Evolutionary conservation across 495 filamentous ascomycete species (phyloP).

Genomic region (Penicillium parvum): DNA sequence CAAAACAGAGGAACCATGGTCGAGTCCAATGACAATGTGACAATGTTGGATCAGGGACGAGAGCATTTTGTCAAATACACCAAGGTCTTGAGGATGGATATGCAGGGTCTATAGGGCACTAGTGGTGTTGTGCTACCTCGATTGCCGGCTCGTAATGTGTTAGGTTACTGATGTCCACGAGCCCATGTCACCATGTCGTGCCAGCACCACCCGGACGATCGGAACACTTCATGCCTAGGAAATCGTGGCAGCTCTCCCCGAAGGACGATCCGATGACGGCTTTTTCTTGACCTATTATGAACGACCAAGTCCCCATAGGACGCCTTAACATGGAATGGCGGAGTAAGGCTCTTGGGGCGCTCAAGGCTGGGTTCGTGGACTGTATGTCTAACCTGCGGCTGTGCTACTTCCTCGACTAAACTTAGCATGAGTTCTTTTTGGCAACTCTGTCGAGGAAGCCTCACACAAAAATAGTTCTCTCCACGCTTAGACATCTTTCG

Average conservation of each 20-base stretch:
- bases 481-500: not conserved
- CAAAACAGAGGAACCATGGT: not conserved
- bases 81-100: too few species aligned
- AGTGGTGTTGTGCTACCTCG: not conserved
- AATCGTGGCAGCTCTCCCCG: not conserved
- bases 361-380: too few species aligned
- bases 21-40: too few species aligned
- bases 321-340: constrained; percentile 6
- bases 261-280: not conserved
- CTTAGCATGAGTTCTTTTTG: too few species aligned
- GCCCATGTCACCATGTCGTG: not conserved
- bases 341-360: too few species aligned
- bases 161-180: not conserved
- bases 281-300: not conserved
- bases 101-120: not conserved
- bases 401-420: too few species aligned
- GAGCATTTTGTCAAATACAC: too few species aligned
- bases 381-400: too few species aligned
- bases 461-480: too few species aligned
- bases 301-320: constrained; percentile 1
- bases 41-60: too few species aligned
- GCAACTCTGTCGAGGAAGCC: too few species aligned
- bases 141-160: not conserved
- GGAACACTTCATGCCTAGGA: constrained; percentile 6
- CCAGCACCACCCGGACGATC: constrained; percentile 2